A percentile compares a stretch with the other conserved stretches of the same genome.
Conservation (phyloP, 2,329 filamentous ascomycete genomes). For the Leptodontidium sp. region DNA sequence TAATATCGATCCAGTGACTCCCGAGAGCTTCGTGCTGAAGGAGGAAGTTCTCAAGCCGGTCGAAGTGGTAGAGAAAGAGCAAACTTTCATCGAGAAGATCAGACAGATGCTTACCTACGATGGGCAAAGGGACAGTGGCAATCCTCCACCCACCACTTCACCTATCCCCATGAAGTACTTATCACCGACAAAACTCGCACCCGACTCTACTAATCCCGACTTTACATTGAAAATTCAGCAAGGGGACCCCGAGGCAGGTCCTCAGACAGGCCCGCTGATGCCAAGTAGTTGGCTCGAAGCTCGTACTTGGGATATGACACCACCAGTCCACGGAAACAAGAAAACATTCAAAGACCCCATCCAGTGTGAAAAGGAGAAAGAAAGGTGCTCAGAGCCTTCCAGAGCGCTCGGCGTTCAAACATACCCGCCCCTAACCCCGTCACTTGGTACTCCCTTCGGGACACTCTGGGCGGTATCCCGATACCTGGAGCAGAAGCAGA, state of each 20-base stretch:
- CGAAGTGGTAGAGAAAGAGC: neutral
- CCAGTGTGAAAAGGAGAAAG: neutral
- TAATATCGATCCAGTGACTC: neutral
- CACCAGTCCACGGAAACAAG: neutral
- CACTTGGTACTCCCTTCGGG: neutral
- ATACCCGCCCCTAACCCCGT: neutral
- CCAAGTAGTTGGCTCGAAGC: conserved; percentile 3
- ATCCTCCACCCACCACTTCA: neutral
- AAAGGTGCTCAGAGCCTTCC: neutral
- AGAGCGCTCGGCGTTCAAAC: neutral
- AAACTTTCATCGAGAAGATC: neutral
- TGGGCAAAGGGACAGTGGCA: too few species aligned
- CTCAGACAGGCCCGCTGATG: neutral
- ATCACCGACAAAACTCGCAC: neutral
- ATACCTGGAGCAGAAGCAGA: conserved; percentile 6
- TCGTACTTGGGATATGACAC: conserved; percentile 3
- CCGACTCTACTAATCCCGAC: neutral
- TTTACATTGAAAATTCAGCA: neutral
- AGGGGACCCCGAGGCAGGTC: neutral
- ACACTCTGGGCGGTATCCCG: conserved; percentile 2
- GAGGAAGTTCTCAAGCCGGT: neutral
- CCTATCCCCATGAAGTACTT: conserved; percentile 5
- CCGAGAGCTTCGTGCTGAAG: neutral
- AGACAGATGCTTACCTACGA: conserved; percentile 1
- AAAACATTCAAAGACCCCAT: neutral